phyloP scores from a whole-genome alignment of 2,329 filamentous ascomycete species.

The Coleophoma cylindrospora region DNA sequence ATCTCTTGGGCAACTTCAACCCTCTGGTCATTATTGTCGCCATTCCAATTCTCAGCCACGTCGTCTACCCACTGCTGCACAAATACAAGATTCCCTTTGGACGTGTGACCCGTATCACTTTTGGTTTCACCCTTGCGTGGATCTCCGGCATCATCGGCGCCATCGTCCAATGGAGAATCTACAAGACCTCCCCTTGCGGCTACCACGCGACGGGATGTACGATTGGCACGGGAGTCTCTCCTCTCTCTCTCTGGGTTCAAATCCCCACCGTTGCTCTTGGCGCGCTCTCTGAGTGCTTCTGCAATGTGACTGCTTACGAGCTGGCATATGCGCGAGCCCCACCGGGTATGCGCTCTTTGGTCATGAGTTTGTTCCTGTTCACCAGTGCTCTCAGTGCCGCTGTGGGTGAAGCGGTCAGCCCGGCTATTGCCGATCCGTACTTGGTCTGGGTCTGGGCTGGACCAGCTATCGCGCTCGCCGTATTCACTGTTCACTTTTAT shows the following conservation, averaged over 20 bases:
- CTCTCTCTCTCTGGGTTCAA: constrained; percentile 20
- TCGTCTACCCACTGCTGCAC: constrained; percentile 63
- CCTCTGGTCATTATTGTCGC: constrained; percentile 69
- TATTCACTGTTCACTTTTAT: constrained; percentile 63
- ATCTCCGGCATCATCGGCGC: constrained; percentile 50
- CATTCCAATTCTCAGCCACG: constrained; percentile 61
- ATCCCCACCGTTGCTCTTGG: constrained; percentile 37
- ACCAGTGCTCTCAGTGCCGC: constrained; percentile 52
- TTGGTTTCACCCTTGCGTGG: constrained; percentile 53
- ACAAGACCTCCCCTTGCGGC: constrained; percentile 48
- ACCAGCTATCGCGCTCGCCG: constrained; percentile 55
- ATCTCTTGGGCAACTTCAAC: constrained; percentile 69
- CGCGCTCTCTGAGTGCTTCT: constrained; percentile 51
- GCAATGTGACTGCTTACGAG: constrained; percentile 59
- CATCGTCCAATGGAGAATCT: constrained; percentile 53
- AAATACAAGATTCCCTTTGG: constrained; percentile 58
- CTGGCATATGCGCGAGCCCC: constrained; percentile 75
- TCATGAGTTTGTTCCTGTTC: constrained; percentile 64
- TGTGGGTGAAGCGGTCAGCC: constrained; percentile 10
- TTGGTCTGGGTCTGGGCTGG: constrained; percentile 67
- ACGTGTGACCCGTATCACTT: constrained; percentile 68
- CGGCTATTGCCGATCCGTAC: constrained; percentile 48
- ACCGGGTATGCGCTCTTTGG: constrained; percentile 72
- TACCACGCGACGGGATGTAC: constrained; percentile 38
- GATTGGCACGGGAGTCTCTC: constrained; percentile 26